Conservation (phyloP, 441 rosid species). For the Populus trichocarpa region DNA sequence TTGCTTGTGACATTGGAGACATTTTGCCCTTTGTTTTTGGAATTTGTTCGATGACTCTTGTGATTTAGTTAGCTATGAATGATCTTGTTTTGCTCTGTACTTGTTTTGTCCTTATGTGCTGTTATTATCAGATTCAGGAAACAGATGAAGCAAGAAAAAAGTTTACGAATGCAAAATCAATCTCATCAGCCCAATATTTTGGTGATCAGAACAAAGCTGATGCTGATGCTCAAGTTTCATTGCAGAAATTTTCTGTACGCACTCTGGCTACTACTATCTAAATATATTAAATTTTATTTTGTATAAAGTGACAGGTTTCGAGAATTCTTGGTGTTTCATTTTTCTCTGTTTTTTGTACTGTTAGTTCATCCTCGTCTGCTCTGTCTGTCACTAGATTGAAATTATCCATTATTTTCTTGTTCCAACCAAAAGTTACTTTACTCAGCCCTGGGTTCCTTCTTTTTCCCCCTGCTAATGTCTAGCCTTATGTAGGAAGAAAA, state of each 20-base stretch:
- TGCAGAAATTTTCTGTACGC: conserved; percentile 85
- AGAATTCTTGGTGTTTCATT: background rate
- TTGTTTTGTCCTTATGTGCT: conserved; percentile 9
- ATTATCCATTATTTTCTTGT: too few species aligned
- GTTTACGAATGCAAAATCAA: conserved; percentile 89
- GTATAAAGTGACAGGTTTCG: background rate
- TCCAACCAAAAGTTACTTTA: background rate
- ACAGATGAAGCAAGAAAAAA: conserved; percentile 94
- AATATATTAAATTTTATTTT: background rate
- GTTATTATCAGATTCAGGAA: conserved; percentile 59
- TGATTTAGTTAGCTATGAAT: background rate
- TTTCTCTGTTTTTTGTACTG: background rate
- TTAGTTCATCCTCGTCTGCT: background rate
- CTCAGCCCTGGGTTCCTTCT: background rate
- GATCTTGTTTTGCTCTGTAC: background rate
- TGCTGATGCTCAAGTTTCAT: conserved; percentile 67
- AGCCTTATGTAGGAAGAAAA: background rate
- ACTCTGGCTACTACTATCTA: conserved; percentile 4
- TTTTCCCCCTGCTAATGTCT: background rate
- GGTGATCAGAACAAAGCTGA: conserved; percentile 64
- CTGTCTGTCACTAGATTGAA: background rate
- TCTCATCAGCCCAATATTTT: conserved; percentile 86
- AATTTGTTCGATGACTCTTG: background rate
- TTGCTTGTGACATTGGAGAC: background rate
- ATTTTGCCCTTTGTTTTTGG: background rate